Conservation (phyloP, 2,329 filamentous ascomycete genomes). For the Fusarium sp. region DNA sequence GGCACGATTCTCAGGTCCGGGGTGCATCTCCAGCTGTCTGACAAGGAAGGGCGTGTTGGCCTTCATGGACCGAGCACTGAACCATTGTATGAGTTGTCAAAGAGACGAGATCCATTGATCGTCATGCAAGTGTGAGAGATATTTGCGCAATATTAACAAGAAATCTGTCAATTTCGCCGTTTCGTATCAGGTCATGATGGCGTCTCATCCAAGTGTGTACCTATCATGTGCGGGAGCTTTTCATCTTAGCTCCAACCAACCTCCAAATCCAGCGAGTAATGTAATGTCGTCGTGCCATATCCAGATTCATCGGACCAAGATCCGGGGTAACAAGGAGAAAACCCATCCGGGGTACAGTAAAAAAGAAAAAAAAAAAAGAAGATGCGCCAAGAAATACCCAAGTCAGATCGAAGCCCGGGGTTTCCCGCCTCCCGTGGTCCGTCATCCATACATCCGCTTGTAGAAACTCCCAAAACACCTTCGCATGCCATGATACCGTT, state of each 20-base stretch:
- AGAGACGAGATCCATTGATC: neutral
- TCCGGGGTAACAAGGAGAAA: conserved; percentile 9
- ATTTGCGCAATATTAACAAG: conserved; percentile 22
- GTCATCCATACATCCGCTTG: neutral
- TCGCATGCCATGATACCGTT: conserved; percentile 32
- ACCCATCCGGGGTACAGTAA: conserved; percentile 9
- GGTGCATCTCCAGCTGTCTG: conserved; percentile 32
- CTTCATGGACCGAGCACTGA: conserved; percentile 6
- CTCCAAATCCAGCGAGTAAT: conserved; percentile 19
- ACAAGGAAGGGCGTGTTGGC: conserved; percentile 20
- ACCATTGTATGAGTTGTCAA: conserved; percentile 28
- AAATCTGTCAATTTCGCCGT: conserved; percentile 35
- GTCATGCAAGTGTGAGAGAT: conserved; percentile 11
- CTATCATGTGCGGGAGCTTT: conserved; percentile 16
- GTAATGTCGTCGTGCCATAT: conserved; percentile 26
- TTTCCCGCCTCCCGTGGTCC: conserved; percentile 10
- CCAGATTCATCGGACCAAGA: conserved; percentile 22
- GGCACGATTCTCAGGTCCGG: conserved; percentile 42
- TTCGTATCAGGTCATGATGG: conserved; percentile 40
- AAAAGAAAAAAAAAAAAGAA: neutral
- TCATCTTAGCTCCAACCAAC: conserved; percentile 9
- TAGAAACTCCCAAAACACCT: conserved; percentile 34
- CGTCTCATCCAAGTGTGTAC: conserved; percentile 35
- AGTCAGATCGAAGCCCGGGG: conserved; percentile 23
- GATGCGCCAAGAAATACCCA: conserved; percentile 30